phyloP scores from a whole-genome alignment of 768 basidiomycete genomes.

The Nidula microcarpa region DNA sequence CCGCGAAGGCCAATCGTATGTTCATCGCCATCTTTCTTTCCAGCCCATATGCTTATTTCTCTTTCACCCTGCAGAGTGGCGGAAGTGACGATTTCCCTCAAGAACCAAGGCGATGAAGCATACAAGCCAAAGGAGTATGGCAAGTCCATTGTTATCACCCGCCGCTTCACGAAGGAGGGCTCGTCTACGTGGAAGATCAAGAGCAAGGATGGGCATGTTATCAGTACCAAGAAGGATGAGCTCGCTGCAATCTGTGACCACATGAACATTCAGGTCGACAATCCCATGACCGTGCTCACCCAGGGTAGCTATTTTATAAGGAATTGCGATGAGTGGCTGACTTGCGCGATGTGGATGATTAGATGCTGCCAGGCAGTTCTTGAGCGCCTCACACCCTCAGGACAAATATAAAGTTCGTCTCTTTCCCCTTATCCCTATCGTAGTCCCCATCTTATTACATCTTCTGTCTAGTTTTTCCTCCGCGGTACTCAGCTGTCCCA shows the following conservation, averaged over 20 bases:
- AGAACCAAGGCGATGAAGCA: slow-evolving; percentile 91
- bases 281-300: slow-evolving; percentile 92
- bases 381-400: slow-evolving; percentile 72
- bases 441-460: background rate
- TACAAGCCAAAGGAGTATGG: slow-evolving; percentile 85
- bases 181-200: slow-evolving; percentile 80
- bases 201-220: slow-evolving; percentile 55
- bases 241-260: slow-evolving; percentile 87
- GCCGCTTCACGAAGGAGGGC: slow-evolving; percentile 77
- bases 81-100: slow-evolving; percentile 76
- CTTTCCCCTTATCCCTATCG: background rate
- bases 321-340: slow-evolving; percentile 13
- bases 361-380: slow-evolving; percentile 78
- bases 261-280: slow-evolving; percentile 96
- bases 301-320: slow-evolving; percentile 47
- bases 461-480: slow-evolving; percentile 75
- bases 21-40: slow-evolving; percentile 5
- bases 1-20: slow-evolving; percentile 77
- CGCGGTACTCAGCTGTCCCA: slow-evolving; percentile 89
- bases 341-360: slow-evolving; percentile 6
- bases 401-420: slow-evolving; percentile 84
- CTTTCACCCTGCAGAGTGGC: slow-evolving; percentile 41
- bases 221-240: slow-evolving; percentile 82
- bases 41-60: background rate
- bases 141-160: slow-evolving; percentile 78